These are phyloP conservation scores for Cutaneotrichosporon curvatum DNA, from an alignment of 1,284 basidiomycete genomes.

Conservation along the genomic window DNA sequence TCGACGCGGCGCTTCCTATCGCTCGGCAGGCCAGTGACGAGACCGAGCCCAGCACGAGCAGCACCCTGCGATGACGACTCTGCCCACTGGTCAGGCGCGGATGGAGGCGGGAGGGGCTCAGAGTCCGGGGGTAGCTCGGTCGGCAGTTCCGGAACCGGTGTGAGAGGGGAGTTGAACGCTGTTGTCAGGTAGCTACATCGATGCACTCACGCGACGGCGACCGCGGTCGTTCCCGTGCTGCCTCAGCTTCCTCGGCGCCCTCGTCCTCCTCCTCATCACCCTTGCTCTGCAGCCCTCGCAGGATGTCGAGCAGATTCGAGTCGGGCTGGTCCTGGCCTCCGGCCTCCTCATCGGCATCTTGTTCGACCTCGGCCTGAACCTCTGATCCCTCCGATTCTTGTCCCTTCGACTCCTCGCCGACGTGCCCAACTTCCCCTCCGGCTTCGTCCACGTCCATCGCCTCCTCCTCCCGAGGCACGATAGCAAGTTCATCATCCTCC, in stretches of 20 bases:
- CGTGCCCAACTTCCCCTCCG: too few relatives aligned
- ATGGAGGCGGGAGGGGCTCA: neutral
- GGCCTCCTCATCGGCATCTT: neutral
- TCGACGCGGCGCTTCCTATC: slow-evolving; percentile 1
- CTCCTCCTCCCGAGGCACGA: slow-evolving; percentile 2
- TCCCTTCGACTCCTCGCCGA: too few relatives aligned
- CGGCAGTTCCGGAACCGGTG: slow-evolving; percentile 11
- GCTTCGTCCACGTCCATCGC: neutral
- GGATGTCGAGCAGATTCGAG: neutral
- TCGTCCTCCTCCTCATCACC: neutral
- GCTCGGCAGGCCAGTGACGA: neutral
- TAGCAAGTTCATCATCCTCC: slow-evolving; percentile 12
- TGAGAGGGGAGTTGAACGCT: slow-evolving; percentile 1
- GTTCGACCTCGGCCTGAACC: too few relatives aligned
- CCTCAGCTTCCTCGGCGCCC: neutral
- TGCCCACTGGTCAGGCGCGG: too few relatives aligned
- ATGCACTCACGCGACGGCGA: neutral
- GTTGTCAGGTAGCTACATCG: neutral
- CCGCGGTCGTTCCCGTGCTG: neutral
- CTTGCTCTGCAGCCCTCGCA: neutral
- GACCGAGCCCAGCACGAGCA: too few relatives aligned
- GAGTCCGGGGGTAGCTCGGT: slow-evolving; percentile 2
- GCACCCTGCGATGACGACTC: too few relatives aligned
- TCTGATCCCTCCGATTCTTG: neutral
- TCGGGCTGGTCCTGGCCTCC: neutral